Base-by-base conservation (phyloP, 495 filamentous ascomycete genomes). In the Rusavskia elegans region DNA sequence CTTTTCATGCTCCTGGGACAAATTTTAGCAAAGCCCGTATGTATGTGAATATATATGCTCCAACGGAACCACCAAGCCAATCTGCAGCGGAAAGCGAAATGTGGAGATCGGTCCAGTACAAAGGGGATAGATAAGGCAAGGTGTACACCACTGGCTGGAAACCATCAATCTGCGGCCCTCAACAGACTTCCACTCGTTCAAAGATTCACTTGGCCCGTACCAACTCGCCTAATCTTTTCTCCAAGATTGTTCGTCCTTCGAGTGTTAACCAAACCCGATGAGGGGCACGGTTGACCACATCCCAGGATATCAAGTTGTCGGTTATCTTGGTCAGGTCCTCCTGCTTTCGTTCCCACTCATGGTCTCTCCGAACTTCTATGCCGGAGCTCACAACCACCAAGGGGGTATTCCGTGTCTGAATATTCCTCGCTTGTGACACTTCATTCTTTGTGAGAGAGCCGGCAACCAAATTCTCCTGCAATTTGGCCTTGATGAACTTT, bases 391-490 rank as follows among this genome's bases (percentile, higher is more conserved):
- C 77, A n/a, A 98, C 68, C 21, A 78, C 78, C 6, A 95, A 62
- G 35, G 86, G 85, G 38, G 80, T 85, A 41, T 82, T 69, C n/a
- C 66, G 66, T 60, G 74, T 73, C 64, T 94, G 85, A 45, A 96
- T 90, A 41, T 79, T 79, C 36, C 80, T 70, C 44, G 87, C 84
- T 38, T 80, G 81, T 40, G 72, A 71, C 21, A 95, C 77, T 57
- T 98, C 92, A 23, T 83, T 84, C 56, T 79, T 82, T 17, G 87
- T 87, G 49, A 96, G 76, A 2, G 81, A 82, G 51, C 81, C 72
- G 10, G 89, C 92, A 19, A 95, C 87, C 1, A 96, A 69, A 52
- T 83, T 90, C 69, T 98, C 92, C 65, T 98, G 92, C 36, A 98
- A 71, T 62, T 89, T 88, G 5, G 87, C 84, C 59, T 88, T 92